These are phyloP conservation scores for Cryptococcus floricola DNA, from an alignment of 1,284 basidiomycete species.

Conservation along the genomic window DNA sequence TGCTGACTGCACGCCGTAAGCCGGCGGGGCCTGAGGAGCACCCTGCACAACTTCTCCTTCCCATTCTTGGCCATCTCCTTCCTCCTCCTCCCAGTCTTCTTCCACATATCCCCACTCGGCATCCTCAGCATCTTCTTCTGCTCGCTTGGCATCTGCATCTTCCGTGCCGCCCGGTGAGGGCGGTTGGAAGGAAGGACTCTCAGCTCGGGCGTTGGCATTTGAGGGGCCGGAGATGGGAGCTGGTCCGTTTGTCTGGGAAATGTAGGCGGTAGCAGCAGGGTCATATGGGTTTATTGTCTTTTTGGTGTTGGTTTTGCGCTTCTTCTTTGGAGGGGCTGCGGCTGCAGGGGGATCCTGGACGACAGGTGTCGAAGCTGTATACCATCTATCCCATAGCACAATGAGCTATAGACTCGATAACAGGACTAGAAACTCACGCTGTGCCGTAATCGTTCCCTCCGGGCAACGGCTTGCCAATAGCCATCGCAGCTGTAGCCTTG, in stretches of 20 bases:
- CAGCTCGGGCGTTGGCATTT: background rate
- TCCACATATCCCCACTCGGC: slow-evolving; percentile 18
- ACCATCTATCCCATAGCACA: slow-evolving; percentile 8
- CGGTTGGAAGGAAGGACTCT: slow-evolving; percentile 21
- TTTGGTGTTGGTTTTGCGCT: background rate
- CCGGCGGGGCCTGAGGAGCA: slow-evolving; percentile 1
- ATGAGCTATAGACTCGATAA: background rate
- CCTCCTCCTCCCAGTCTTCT: slow-evolving; percentile 27
- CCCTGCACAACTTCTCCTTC: background rate
- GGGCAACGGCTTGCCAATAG: slow-evolving; percentile 35
- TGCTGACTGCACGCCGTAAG: slow-evolving; percentile 12
- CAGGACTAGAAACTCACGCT: slow-evolving; percentile 25
- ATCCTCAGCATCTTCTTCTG: slow-evolving; percentile 15
- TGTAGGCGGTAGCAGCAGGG: background rate
- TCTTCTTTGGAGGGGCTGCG: background rate
- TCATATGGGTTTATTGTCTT: background rate
- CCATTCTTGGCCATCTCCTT: background rate
- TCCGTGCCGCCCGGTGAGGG: slow-evolving; percentile 17
- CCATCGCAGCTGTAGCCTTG: slow-evolving; percentile 45
- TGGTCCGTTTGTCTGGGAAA: background rate
- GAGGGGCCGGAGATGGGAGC: background rate
- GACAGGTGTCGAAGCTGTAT: slow-evolving; percentile 12
- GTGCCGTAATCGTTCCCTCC: slow-evolving; percentile 33
- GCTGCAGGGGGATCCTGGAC: background rate
- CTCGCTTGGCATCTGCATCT: slow-evolving; percentile 11